Conservation (phyloP, 129 eudicot species). For the Cynara cardunculus region DNA sequence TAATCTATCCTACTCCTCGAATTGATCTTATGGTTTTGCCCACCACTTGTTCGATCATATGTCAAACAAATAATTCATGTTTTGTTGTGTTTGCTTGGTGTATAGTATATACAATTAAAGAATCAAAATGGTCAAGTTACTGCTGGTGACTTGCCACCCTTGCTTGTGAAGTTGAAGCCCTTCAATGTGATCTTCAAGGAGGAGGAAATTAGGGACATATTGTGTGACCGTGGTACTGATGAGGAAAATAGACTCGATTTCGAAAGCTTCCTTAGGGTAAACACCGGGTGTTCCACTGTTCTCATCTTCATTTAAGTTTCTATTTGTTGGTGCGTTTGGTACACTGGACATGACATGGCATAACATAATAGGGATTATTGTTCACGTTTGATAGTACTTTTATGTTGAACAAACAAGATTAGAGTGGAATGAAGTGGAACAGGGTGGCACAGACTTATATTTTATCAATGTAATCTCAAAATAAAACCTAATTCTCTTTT, state of each 20-base stretch:
- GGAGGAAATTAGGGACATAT: conserved; percentile 54
- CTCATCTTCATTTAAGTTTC: neutral
- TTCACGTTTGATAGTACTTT: too few species aligned
- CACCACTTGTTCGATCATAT: neutral
- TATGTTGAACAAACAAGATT: too few species aligned
- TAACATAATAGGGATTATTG: too few species aligned
- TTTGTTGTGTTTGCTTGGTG: conserved; percentile 15
- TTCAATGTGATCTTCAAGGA: conserved; percentile 46
- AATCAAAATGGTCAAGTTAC: conserved; percentile 66
- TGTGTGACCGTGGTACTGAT: conserved; percentile 55
- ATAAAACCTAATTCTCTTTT: too few species aligned
- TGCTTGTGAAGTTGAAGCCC: conserved; percentile 63
- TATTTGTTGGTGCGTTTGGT: too few species aligned
- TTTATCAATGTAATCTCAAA: too few species aligned
- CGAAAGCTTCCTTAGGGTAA: conserved; percentile 80
- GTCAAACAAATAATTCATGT: neutral
- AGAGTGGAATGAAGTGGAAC: too few species aligned
- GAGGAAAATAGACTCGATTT: conserved; percentile 55
- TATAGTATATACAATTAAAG: conserved; percentile 55
- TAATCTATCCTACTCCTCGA: neutral
- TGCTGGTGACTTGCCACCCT: conserved; percentile 65
- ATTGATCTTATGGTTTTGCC: neutral
- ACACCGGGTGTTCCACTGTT: neutral
- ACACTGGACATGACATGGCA: too few species aligned
- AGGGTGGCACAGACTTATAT: too few species aligned